phyloP scores from a whole-genome alignment of 1,284 basidiomycete species.

The Apiotrichum gamsii region DNA sequence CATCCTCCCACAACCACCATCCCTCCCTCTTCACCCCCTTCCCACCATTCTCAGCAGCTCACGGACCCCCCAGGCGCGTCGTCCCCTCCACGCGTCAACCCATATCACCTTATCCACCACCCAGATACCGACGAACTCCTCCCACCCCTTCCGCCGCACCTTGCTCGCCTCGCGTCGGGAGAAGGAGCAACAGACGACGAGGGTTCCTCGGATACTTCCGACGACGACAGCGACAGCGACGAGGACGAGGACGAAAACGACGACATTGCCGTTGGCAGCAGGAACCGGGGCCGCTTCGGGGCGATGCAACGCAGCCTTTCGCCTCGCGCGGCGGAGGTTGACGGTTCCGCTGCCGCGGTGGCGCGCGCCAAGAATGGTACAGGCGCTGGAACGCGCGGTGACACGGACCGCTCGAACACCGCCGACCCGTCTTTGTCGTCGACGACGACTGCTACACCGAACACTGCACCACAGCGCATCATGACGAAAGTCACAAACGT shows the following conservation, averaged over 20 bases:
- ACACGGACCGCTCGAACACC: too few species aligned
- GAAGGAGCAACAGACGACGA: constrained; percentile 16
- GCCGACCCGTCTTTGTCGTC: too few species aligned
- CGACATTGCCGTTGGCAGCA: too few species aligned
- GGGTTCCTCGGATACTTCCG: constrained; percentile 13
- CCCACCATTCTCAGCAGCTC: background rate
- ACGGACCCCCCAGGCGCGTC: background rate
- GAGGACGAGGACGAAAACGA: constrained; percentile 10
- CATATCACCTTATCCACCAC: constrained; percentile 28
- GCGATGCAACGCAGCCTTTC: too few species aligned
- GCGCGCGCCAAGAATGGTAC: too few species aligned
- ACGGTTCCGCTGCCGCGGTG: too few species aligned
- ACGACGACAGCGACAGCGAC: constrained; percentile 7
- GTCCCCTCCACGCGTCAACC: constrained; percentile 24
- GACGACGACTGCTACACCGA: background rate
- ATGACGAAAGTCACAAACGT: constrained; percentile 33
- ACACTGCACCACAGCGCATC: constrained; percentile 12
- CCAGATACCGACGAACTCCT: constrained; percentile 12
- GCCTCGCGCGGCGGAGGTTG: too few species aligned
- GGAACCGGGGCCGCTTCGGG: too few species aligned
- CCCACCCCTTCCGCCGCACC: constrained; percentile 21
- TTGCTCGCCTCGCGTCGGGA: constrained; percentile 14
- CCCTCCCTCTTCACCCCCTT: background rate
- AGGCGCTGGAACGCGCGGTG: too few species aligned
- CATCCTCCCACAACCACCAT: background rate